A percentile compares a stretch with the other conserved stretches of the same genome.
These are phyloP conservation scores for Auriculariales sp. DNA, from an alignment of 768 basidiomycete genomes.

Conservation along the genomic window DNA sequence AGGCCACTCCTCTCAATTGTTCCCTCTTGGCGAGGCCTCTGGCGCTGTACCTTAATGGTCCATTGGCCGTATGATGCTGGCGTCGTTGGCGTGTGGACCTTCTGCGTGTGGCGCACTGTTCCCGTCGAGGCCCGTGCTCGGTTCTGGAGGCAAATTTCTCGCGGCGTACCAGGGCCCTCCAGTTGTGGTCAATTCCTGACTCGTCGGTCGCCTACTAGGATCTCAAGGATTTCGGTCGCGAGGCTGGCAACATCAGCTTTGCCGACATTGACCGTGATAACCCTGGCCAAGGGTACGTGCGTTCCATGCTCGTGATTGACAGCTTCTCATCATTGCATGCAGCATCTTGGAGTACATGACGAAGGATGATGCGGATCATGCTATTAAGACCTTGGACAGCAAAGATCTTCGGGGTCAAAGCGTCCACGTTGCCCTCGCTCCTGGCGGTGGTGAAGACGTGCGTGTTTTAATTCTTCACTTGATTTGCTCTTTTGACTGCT, in stretches of 20 bases:
- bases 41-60: neutral
- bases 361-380: constrained; percentile 83
- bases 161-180: constrained; percentile 1
- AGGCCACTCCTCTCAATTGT: constrained; percentile 17
- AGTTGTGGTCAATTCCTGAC: constrained; percentile 5
- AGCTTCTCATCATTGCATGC: neutral
- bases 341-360: constrained; percentile 87
- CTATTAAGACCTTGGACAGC: constrained; percentile 75
- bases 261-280: constrained; percentile 86
- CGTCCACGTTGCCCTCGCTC: constrained; percentile 56
- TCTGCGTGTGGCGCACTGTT: too few relatives aligned
- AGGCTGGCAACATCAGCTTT: constrained; percentile 84
- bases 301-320: neutral
- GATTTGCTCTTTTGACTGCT: constrained; percentile 4
- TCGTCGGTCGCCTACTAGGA: constrained; percentile 37
- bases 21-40: too few relatives aligned
- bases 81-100: neutral
- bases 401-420: constrained; percentile 76
- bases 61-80: constrained; percentile 3
- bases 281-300: constrained; percentile 72
- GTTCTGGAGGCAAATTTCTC: too few relatives aligned
- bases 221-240: constrained; percentile 93
- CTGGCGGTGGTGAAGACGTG: constrained; percentile 21
- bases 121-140: too few relatives aligned
- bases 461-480: neutral